Evolutionary conservation across 208 protist genomes (phyloP).

Genomic region (Eutreptiella sp.): DNA sequence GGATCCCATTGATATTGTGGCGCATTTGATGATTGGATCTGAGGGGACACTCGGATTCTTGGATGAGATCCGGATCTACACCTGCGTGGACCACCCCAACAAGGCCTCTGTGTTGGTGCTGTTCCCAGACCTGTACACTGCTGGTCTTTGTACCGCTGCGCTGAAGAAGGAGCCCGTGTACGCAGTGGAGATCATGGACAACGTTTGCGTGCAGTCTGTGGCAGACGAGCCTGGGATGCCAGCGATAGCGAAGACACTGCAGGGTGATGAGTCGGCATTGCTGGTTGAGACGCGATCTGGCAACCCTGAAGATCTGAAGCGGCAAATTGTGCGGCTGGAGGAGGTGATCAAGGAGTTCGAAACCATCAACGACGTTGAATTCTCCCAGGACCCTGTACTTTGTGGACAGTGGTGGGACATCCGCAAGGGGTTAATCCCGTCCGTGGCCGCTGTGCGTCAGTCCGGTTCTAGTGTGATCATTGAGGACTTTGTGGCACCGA

Average conservation of each 20-base stretch:
- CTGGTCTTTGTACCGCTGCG: constrained; percentile 26
- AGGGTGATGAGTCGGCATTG: neutral
- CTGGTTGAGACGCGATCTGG: constrained; percentile 19
- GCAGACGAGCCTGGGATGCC: too few relatives aligned
- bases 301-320: neutral
- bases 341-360: neutral
- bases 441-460: constrained; percentile 31
- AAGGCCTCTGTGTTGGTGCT: constrained; percentile 40
- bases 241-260: too few relatives aligned
- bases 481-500: constrained; percentile 37
- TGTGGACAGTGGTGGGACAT: too few relatives aligned
- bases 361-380: neutral
- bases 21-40: constrained; percentile 42
- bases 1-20: constrained; percentile 43
- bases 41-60: constrained; percentile 47
- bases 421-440: constrained; percentile 36
- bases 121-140: constrained; percentile 34
- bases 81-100: constrained; percentile 36
- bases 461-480: constrained; percentile 33
- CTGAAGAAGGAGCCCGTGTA: constrained; percentile 30
- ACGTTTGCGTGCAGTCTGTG: constrained; percentile 8
- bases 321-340: neutral
- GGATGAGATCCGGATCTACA: constrained; percentile 35
- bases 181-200: constrained; percentile 41
- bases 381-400: constrained; percentile 20